Base-by-base conservation (phyloP, 2,329 filamentous ascomycete genomes). In the Xylariaceae sp. region DNA sequence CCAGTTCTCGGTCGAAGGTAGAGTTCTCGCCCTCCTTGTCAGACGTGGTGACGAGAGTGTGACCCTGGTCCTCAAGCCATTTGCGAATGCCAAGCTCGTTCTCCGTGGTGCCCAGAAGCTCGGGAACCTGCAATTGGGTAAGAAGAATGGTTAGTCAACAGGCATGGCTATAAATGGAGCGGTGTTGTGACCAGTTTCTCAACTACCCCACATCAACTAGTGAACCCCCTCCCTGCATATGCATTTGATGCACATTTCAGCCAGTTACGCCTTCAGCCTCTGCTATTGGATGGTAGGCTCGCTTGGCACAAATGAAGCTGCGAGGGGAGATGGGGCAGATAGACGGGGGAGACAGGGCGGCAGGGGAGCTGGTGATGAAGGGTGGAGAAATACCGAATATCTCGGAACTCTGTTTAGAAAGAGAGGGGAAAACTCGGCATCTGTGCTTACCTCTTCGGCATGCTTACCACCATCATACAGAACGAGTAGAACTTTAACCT, bases 41-140 rank as follows among this genome's bases (percentile, higher is more conserved):
- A 44, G 93, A 96, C 64, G 95, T 99, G 70, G 95, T 99, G 68
- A 99, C 85, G 60, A 99, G 86, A 63, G 91, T 96, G 86, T 99
- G 95, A 70, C 95, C 95, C 76, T 96, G 89, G 61, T 93, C 90
- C 83, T 98, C 95, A 68, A 99, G 88, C 93, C 95, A 99, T 79
- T 96, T 93, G 73, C 95, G 87, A 74, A 99, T 82, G 69, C 95
- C 95, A 61, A 99, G 91, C 84, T 99, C 95, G 77, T 98, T 98
- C 84, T 99, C 91, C 47, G 92, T 97, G 63, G 95, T 96, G 71
- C 95, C 95, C 70, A 97, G 87, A 68, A 99, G 85, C 70, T 85
- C 85, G 63, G 93, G 92, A 75, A 87, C 84, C 83, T 88, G 59
- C 50, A 65, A 63, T 64, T 54, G 57, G 58, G 50, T 50, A 61